A percentile compares a stretch with the other conserved stretches of the same genome.
phyloP scores from a whole-genome alignment of 352 stramenopile genomes.

The Phytophthora pinifolia region DNA sequence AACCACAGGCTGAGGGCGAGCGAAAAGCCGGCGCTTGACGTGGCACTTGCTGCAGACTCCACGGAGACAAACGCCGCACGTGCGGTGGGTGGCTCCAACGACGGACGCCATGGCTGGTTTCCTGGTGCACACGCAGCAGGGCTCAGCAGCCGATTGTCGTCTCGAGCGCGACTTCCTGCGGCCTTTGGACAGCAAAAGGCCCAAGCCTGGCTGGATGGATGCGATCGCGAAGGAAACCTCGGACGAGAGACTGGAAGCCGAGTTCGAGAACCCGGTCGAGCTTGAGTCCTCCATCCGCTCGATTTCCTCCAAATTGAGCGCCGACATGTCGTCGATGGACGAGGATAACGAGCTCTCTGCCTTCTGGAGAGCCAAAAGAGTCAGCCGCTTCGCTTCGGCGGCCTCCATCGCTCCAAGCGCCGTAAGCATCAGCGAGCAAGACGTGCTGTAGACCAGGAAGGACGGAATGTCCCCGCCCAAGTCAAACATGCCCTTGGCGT shows the following conservation, averaged over 20 bases:
- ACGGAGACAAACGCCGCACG: slow-evolving; percentile 41
- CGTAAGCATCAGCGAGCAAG: slow-evolving; percentile 39
- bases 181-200: slow-evolving; percentile 19
- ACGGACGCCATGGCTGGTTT: slow-evolving; percentile 30
- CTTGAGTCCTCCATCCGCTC: slow-evolving; percentile 9
- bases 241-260: slow-evolving; percentile 16
- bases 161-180: slow-evolving; percentile 17
- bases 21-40: slow-evolving; percentile 44
- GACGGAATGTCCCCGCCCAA: slow-evolving; percentile 42
- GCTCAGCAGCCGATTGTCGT: slow-evolving; percentile 20
- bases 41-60: slow-evolving; percentile 53
- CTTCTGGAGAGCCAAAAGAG: slow-evolving; percentile 30
- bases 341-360: slow-evolving; percentile 10
- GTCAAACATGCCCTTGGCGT: slow-evolving; percentile 58
- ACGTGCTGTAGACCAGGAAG: slow-evolving; percentile 47
- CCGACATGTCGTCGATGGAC: slow-evolving; percentile 16
- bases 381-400: slow-evolving; percentile 50
- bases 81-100: slow-evolving; percentile 23
- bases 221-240: slow-evolving; percentile 9
- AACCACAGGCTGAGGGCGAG: slow-evolving; percentile 31
- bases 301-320: slow-evolving; percentile 17
- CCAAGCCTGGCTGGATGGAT: slow-evolving; percentile 9
- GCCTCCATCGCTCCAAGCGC: slow-evolving; percentile 32
- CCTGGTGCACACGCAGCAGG: slow-evolving; percentile 30
- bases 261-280: slow-evolving; percentile 15